Conservation (phyloP, 1,284 basidiomycete genomes). For the Fomitopsis palustris region DNA sequence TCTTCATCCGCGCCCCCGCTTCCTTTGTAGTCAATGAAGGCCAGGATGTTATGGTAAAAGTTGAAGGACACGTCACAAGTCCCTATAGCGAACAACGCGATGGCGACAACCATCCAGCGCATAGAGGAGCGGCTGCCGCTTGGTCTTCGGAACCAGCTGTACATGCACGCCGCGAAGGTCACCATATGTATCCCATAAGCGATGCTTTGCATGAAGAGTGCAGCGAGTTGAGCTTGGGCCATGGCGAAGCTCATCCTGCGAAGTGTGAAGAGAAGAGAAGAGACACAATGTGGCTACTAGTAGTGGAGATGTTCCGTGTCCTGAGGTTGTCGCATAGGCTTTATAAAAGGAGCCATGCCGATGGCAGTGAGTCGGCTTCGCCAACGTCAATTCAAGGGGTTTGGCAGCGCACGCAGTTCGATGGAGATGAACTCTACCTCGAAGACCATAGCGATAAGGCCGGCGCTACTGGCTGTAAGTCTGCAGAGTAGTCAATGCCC, state of each 20-base stretch:
- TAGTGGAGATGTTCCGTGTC: no score
- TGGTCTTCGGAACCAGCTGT: background rate
- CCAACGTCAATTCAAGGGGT: no score
- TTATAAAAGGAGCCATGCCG: no score
- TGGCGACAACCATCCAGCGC: background rate
- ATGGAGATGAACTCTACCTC: no score
- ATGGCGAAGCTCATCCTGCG: background rate
- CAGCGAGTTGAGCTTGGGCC: background rate
- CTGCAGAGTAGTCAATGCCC: no score
- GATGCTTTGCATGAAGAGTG: slow-evolving; percentile 4
- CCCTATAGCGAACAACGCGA: slow-evolving; percentile 7
- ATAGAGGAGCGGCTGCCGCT: background rate
- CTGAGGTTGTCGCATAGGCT: no score
- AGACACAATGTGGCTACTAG: no score
- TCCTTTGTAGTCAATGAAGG: slow-evolving; percentile 21
- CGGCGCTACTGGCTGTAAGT: no score
- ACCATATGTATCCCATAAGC: slow-evolving; percentile 1
- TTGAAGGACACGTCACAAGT: slow-evolving; percentile 20
- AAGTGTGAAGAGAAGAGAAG: no score
- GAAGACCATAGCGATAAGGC: no score
- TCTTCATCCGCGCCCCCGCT: slow-evolving; percentile 16
- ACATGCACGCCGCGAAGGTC: slow-evolving; percentile 1
- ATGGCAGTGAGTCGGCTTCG: no score
- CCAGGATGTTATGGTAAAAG: slow-evolving; percentile 19
- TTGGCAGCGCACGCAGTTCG: no score